Evolutionary conservation across 176 grass and related monocot species (phyloP), one percentile per base, ranked within the genome.

Genomic region (Eleusine indica): DNA sequence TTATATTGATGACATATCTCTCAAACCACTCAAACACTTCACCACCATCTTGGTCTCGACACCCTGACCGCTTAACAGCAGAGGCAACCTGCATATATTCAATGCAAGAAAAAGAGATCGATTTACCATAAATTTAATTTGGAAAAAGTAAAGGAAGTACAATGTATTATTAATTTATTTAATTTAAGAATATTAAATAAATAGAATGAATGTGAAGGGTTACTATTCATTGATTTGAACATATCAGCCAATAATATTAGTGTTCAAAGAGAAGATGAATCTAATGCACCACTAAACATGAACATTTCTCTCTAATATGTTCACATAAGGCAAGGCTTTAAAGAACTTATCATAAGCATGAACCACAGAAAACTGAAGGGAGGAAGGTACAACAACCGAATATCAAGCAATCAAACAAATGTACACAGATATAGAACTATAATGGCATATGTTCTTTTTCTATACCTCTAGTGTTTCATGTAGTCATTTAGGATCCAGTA

Each of bases 21-120:
- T 94, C 88, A 84, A 97, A 97, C 91, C 94, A 97, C 21, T 90
- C 84, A 84, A 97, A 94, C 41, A 97, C 87, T 78, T 93, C 82
- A 84, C 46, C 68, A 75, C 78, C 82, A 86, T 74, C 78, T 86
- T 84, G 51, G 63, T 91, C 72, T 58, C 88, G 86, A 28, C 54
- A 65, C 42, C 63, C 80, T 74, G 86, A 76, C 60, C 91, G 83
- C 82, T 86, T 97, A 52, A 88, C 80, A 78, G 87, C 64, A 82
- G 83, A 86, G 21, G 80, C 46, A 22, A 94, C 89, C 91, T 97
- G 69, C 67, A 86, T 32, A 81, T 5, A 42, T 82, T 77, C 62
- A 76, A 25, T 38, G 35, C 57, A 51, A 67, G 32, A 70, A 2
- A 71, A 66, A 87, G 16, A 74, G 74, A 57, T 38, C 30, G 3